phyloP scores from a whole-genome alignment of 2,329 filamentous ascomycete genomes.

The Aspergillus chevalieri region DNA sequence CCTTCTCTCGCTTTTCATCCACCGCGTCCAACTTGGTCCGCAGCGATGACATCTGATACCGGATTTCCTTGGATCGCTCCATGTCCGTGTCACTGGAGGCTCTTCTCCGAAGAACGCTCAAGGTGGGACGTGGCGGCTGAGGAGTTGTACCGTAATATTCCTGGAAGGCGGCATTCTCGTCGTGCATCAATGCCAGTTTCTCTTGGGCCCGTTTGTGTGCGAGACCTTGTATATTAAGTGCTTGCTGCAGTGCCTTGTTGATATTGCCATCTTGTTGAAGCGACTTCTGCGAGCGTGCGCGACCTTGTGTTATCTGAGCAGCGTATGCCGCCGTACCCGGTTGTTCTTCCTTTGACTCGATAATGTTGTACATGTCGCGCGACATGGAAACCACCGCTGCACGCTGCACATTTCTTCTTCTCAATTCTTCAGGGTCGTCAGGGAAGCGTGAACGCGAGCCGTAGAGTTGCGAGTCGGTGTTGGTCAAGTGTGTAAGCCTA shows the following conservation, averaged over 20 bases:
- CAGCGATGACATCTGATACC: slow-evolving; percentile 72
- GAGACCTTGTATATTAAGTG: slow-evolving; percentile 65
- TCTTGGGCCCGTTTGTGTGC: slow-evolving; percentile 82
- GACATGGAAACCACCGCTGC: slow-evolving; percentile 88
- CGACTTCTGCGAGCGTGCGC: slow-evolving; percentile 26
- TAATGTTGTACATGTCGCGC: slow-evolving; percentile 69
- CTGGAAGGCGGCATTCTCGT: slow-evolving; percentile 62
- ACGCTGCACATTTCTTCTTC: slow-evolving; percentile 64
- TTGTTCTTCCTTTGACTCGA: slow-evolving; percentile 35
- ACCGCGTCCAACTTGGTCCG: slow-evolving; percentile 54
- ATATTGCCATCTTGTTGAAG: slow-evolving; percentile 16
- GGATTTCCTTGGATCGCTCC: slow-evolving; percentile 64
- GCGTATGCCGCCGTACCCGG: slow-evolving; percentile 17
- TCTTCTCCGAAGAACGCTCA: slow-evolving; percentile 55
- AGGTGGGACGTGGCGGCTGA: slow-evolving; percentile 39
- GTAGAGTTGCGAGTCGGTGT: slow-evolving; percentile 70
- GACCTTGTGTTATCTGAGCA: slow-evolving; percentile 31
- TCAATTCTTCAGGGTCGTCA: slow-evolving; percentile 67
- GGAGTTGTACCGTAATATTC: slow-evolving; percentile 67
- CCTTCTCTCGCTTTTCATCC: slow-evolving; percentile 51
- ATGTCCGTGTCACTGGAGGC: slow-evolving; percentile 67
- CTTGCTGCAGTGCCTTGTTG: slow-evolving; percentile 16
- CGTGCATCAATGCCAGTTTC: slow-evolving; percentile 71
- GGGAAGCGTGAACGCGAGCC: slow-evolving; percentile 67
- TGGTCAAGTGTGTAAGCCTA: slow-evolving; percentile 57